These are phyloP conservation scores for Cyberlindnera japonica DNA, from an alignment of 805 yeast species.

Conservation along the genomic window DNA sequence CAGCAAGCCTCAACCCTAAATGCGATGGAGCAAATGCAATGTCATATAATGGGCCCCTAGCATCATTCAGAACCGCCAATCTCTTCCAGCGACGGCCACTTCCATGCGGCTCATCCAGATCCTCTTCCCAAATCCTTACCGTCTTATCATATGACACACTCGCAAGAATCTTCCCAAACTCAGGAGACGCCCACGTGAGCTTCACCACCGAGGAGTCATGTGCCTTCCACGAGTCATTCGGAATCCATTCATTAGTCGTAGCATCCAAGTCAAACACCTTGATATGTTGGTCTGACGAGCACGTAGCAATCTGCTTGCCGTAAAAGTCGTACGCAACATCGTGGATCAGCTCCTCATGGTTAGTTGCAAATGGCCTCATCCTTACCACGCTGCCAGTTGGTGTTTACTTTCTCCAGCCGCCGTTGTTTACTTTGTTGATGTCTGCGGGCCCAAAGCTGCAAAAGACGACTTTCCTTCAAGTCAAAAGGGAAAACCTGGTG, in stretches of 20 bases:
- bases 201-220: slow-evolving; percentile 86
- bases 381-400: slow-evolving; percentile 1
- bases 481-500: too few species aligned
- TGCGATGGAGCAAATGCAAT: slow-evolving; percentile 87
- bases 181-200: slow-evolving; percentile 92
- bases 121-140: slow-evolving; percentile 88
- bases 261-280: slow-evolving; percentile 80
- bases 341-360: slow-evolving; percentile 90
- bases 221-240: slow-evolving; percentile 91
- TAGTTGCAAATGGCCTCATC: slow-evolving; percentile 76
- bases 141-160: slow-evolving; percentile 89
- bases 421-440: too few species aligned
- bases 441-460: too few species aligned
- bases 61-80: slow-evolving; percentile 75
- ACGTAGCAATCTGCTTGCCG: slow-evolving; percentile 89
- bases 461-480: too few species aligned
- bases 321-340: slow-evolving; percentile 91
- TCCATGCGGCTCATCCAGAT: slow-evolving; percentile 67
- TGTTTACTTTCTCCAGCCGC: not conserved
- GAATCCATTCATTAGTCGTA: slow-evolving; percentile 68
- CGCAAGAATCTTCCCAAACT: slow-evolving; percentile 82
- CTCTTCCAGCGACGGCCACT: slow-evolving; percentile 84
- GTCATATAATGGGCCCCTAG: slow-evolving; percentile 84
- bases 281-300: slow-evolving; percentile 91
- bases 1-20: slow-evolving; percentile 74